Evolutionary conservation across 1,284 basidiomycete genomes (phyloP), one percentile per base, ranked within the genome.

Genomic region (Tilletia indica): DNA sequence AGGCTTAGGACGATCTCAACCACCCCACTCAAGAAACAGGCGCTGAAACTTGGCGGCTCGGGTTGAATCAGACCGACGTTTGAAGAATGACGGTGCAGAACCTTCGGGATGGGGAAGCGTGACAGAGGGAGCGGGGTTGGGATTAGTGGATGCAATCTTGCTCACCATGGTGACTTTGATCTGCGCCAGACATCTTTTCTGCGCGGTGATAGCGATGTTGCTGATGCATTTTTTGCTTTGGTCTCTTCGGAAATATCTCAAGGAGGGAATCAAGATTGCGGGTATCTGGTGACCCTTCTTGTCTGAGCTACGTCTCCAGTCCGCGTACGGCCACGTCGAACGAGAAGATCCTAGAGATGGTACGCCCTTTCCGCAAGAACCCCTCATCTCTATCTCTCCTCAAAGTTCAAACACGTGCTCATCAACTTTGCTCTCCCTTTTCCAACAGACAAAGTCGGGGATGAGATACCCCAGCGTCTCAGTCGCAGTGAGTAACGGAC

Each of bases 21-120:
- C 42, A 34, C 42, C 11, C 72, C 68, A 2, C 71, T 80, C 68
- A 76, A 78, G 42, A 78, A 80, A 67, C 77, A 82, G 68, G 81
- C 79, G 47, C 71, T 82, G 81, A 58, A 83, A 83, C 71, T 70
- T 79, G 0, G 77, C 76, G 2, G 70, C 74, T n/a, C n/a, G n/a
- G n/a, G 11, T 67, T 71, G 36, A 70, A 70, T 19, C 72, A 76
- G 58, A 73, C 54, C 2, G 79, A 82, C 68, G 77, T 82, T 4
- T n/a, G n/a, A n/a, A 75, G 74, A 1, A 69, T 78, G 56, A 72
- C 75, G 67, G 70, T 83, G 3, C 68, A 63, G 11, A 73, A 70
- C 9, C 69, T 82, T 14, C 79, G 80, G 6, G 6, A 54, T 54
- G 4, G 51, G 51, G 19, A 25, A 54, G 16, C 19, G 31, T 16